Evolutionary conservation across 306 rosid genomes (phyloP).

Genomic region (Sindora glabra): DNA sequence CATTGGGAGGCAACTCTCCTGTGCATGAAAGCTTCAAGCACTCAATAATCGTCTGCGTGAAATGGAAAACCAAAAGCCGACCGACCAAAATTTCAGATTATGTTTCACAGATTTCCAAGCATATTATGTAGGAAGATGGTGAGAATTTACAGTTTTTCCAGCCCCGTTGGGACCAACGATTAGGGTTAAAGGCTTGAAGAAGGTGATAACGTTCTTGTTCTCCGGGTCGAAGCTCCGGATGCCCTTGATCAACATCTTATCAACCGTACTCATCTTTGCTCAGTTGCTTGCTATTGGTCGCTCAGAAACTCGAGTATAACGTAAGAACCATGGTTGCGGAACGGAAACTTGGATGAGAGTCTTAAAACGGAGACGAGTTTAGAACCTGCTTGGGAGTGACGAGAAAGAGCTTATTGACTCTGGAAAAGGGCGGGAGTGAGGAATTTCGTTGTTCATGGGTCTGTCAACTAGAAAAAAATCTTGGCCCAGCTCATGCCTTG

Average conservation of each 20-base stretch:
- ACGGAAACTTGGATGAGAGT: too few species aligned
- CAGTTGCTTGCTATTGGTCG: too few species aligned
- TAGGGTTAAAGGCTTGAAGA: slow-evolving; percentile 92
- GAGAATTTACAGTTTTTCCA: slow-evolving; percentile 60
- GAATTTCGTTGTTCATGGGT: too few species aligned
- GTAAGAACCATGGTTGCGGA: too few species aligned
- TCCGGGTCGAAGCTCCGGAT: slow-evolving; percentile 98
- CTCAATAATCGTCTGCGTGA: slow-evolving; percentile 69
- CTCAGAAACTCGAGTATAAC: too few species aligned
- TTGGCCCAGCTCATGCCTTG: too few species aligned
- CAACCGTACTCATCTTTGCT: slow-evolving; percentile 80
- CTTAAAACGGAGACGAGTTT: too few species aligned
- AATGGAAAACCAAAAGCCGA: not conserved
- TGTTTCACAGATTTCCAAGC: not conserved
- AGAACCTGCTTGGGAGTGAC: too few species aligned
- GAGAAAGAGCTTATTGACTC: too few species aligned
- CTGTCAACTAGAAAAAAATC: too few species aligned
- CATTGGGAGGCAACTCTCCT: slow-evolving; percentile 92
- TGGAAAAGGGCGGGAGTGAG: too few species aligned
- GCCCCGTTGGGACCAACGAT: slow-evolving; percentile 98
- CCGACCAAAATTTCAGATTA: not conserved
- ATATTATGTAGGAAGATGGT: not conserved
- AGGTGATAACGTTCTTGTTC: slow-evolving; percentile 86
- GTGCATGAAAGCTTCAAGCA: slow-evolving; percentile 97
- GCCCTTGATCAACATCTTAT: slow-evolving; percentile 91